A percentile compares a stretch with the other conserved stretches of the same genome.
phyloP scores from a whole-genome alignment of 2,329 filamentous ascomycete genomes.

The Alternaria metachromatica region DNA sequence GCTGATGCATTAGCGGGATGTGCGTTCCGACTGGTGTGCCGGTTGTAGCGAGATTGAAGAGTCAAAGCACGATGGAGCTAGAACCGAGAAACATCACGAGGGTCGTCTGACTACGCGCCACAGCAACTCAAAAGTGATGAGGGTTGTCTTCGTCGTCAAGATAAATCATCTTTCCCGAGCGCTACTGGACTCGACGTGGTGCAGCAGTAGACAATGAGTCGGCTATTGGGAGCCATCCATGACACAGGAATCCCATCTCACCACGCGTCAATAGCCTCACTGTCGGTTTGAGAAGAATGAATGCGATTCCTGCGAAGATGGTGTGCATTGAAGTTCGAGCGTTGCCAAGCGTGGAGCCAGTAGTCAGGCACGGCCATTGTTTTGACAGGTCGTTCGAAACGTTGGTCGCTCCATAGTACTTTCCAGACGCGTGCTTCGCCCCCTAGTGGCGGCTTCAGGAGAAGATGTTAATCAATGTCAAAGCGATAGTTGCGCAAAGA shows the following conservation, averaged over 20 bases:
- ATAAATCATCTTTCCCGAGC: not conserved
- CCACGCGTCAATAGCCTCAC: not conserved
- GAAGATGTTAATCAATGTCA: not conserved
- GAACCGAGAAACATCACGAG: not conserved
- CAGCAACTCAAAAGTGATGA: not conserved
- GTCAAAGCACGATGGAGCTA: not conserved
- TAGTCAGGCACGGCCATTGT: not conserved
- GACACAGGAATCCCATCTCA: not conserved
- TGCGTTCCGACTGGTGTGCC: constrained; percentile 2
- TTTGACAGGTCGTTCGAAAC: constrained; percentile 8
- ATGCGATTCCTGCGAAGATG: not conserved
- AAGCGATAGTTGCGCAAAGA: not conserved
- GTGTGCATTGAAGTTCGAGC: not conserved
- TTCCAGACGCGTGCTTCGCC: not conserved
- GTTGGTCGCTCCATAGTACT: constrained; percentile 1
- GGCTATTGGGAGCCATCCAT: not conserved
- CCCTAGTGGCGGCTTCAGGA: not conserved
- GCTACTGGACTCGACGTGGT: not conserved
- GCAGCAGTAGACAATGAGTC: not conserved
- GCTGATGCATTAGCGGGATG: not conserved
- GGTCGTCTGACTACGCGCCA: constrained; percentile 1
- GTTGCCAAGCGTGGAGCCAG: not conserved
- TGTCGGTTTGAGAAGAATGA: not conserved
- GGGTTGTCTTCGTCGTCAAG: not conserved
- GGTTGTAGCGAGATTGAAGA: not conserved